Percentiles rank a stretch among this genome's conserved stretches.
phyloP scores from a whole-genome alignment of 345 rosid genomes.

The Populus euphratica region DNA sequence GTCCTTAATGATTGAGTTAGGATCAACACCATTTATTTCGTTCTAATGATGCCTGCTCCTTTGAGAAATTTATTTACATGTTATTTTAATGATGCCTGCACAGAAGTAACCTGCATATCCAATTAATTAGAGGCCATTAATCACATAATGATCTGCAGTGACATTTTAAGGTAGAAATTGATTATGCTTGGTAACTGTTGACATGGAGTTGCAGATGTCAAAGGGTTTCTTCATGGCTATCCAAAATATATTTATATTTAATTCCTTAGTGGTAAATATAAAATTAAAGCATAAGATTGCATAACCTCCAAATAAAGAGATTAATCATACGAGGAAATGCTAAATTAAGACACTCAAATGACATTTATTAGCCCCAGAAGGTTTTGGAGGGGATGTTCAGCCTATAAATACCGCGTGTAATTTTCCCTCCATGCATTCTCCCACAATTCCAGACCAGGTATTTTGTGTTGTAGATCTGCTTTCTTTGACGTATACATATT shows the following conservation, averaged over 20 bases:
- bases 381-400: not conserved
- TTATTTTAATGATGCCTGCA: not conserved
- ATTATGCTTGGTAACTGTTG: not conserved
- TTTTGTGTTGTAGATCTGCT: not conserved
- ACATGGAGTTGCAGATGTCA: not conserved
- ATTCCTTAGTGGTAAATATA: not conserved
- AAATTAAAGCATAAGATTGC: slow-evolving; percentile 13
- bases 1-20: too few species aligned
- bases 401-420: not conserved
- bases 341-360: not conserved
- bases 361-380: not conserved
- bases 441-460: not conserved
- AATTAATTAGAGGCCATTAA: not conserved
- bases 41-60: not conserved
- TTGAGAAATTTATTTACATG: too few species aligned
- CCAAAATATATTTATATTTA: not conserved
- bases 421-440: slow-evolving; percentile 4
- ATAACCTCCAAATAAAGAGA: slow-evolving; percentile 15
- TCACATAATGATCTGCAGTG: not conserved
- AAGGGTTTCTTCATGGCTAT: not conserved
- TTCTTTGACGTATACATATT: too few species aligned
- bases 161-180: not conserved
- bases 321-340: not conserved
- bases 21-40: too few species aligned
- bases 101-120: not conserved